Conservation (phyloP, 2,329 filamentous ascomycete species). For the Paecilomyces sp. region DNA sequence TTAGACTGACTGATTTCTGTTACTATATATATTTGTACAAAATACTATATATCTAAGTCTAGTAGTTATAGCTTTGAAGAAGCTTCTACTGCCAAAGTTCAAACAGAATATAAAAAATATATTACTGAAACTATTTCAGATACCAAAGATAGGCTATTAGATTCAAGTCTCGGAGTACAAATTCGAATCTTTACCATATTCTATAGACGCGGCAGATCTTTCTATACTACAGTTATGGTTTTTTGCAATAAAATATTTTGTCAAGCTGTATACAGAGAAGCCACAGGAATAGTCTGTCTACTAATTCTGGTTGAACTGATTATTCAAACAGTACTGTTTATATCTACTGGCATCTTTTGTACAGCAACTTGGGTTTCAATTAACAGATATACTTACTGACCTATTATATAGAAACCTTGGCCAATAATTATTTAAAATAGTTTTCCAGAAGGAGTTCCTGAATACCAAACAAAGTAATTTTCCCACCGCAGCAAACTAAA, state of each 20-base stretch:
- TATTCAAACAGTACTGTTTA: not conserved
- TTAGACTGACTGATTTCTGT: not conserved
- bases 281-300: not conserved
- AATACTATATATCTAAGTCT: not conserved
- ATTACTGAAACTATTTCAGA: not conserved
- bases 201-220: not conserved
- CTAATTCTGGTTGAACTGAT: not conserved
- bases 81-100: not conserved
- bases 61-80: not conserved
- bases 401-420: not conserved
- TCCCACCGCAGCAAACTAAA: not conserved
- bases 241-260: not conserved
- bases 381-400: not conserved
- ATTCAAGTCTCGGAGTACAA: not conserved
- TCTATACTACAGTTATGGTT: not conserved
- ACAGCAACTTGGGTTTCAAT: not conserved
- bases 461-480: not conserved
- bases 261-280: not conserved
- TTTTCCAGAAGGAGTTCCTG: not conserved
- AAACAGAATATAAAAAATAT: not conserved
- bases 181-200: not conserved
- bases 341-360: not conserved
- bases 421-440: not conserved
- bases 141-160: not conserved
- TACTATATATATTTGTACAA: not conserved